Evolutionary conservation across 2,329 filamentous ascomycete species (phyloP).

Genomic region (Laburnicola sp.): DNA sequence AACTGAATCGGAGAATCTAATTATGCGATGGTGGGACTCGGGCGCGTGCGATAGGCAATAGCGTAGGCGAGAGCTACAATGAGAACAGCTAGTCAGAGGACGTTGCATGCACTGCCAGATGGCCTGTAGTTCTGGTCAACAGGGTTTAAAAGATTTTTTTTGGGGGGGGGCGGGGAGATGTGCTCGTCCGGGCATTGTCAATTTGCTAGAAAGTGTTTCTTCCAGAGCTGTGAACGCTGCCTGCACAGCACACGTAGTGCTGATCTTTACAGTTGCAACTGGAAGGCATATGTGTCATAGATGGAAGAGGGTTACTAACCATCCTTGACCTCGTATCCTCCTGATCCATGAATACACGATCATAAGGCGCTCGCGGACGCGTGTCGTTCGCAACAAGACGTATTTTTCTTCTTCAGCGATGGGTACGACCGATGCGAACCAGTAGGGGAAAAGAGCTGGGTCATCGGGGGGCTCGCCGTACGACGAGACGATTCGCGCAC

Average conservation of each 20-base stretch:
- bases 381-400: conserved; percentile 69
- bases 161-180: background rate
- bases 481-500: conserved; percentile 69
- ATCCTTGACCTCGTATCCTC: conserved; percentile 69
- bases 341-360: conserved; percentile 79
- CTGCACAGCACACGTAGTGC: background rate
- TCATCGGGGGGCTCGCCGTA: conserved; percentile 80
- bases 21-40: background rate
- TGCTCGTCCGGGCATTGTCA: background rate
- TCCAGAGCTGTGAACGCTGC: conserved; percentile 4
- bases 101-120: conserved; percentile 37
- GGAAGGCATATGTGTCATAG: conserved; percentile 9
- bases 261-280: background rate
- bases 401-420: conserved; percentile 81
- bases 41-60: conserved; percentile 12
- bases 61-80: conserved; percentile 28
- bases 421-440: conserved; percentile 82
- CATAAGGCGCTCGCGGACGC: conserved; percentile 79
- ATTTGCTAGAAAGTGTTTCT: background rate
- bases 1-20: conserved; percentile 1
- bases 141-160: background rate
- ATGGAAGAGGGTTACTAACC: conserved; percentile 57
- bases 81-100: conserved; percentile 38
- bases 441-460: conserved; percentile 80
- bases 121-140: conserved; percentile 28